phyloP scores from a whole-genome alignment of 1,284 basidiomycete species.

The Ustanciosporium gigantosporum region DNA sequence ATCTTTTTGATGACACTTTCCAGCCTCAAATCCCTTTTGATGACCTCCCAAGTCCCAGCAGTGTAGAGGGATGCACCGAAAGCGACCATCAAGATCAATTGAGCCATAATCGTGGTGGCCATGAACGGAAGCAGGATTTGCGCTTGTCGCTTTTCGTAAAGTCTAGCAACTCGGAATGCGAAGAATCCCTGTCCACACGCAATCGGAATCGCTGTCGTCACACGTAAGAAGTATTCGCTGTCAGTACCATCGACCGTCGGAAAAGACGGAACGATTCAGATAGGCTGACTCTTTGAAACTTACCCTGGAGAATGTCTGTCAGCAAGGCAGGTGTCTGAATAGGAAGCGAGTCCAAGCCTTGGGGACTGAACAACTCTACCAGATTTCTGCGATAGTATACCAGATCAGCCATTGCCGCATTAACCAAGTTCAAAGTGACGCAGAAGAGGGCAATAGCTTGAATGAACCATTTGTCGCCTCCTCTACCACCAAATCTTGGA shows the following conservation, averaged over 20 bases:
- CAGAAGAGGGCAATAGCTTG: constrained; percentile 2
- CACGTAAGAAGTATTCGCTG: too few relatives aligned
- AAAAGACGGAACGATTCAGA: too few relatives aligned
- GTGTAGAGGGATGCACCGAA: constrained; percentile 10
- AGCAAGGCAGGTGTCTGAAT: constrained; percentile 10
- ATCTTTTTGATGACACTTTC: constrained; percentile 5
- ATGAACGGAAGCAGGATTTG: not conserved
- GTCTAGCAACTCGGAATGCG: constrained; percentile 8
- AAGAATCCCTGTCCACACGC: constrained; percentile 29
- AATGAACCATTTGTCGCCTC: constrained; percentile 7
- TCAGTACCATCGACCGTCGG: too few relatives aligned
- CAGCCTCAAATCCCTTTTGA: constrained; percentile 1
- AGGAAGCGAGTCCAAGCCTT: constrained; percentile 12
- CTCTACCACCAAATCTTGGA: too few relatives aligned
- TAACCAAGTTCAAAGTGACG: constrained; percentile 5
- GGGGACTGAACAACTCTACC: constrained; percentile 1
- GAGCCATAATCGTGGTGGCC: not conserved
- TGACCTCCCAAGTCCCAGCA: not conserved
- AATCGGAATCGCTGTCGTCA: constrained; percentile 2
- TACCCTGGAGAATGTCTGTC: constrained; percentile 9
- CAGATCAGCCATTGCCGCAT: not conserved
- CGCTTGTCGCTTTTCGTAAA: constrained; percentile 1
- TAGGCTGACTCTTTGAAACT: too few relatives aligned
- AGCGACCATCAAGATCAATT: constrained; percentile 10
- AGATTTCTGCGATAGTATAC: constrained; percentile 2